Evolutionary conservation across 1,284 basidiomycete species (phyloP), one percentile per base, ranked within the genome.

Genomic region (Cutaneotrichosporon sp.): DNA sequence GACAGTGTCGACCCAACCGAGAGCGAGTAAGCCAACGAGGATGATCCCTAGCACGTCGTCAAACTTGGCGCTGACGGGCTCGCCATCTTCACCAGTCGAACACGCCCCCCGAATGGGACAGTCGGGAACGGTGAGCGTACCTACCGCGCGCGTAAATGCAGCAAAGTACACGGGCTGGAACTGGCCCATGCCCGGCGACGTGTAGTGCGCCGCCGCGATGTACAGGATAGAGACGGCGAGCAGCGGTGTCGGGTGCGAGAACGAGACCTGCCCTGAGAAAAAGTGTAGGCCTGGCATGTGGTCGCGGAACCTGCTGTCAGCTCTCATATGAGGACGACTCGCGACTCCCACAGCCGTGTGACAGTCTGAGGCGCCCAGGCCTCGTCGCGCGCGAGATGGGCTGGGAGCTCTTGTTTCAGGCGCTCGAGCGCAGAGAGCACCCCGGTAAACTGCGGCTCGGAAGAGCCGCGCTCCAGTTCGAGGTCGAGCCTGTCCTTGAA

Each of bases 201-300:
- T 66, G 30, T 63, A 60, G 57, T 70, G 69, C 21, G 64, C 66
- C 4, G 69, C 57, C 2, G 66, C 64, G 18, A 70, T 66, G 18
- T 68, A 65, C 8, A 70, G 64, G 49, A 70, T 68, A 6, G 69
- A 62, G 4, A 66, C 69, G 9, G 69, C 66, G 8, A 70, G 65
- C 3, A 70, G 62, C 6, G 66, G 69, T 4, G 69, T 64, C 5
- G 69, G 69, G 30, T 68, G 55, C 6, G 49, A 51, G 50, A 70
- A 70, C n/a, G 69, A 70, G 32, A 70, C 69, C 36, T 67, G 64
- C n/a, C 66, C 65, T 3, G 63, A 63, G 46, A 70, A 63, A 57
- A 70, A 70, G 58, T 70, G 69, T 31, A 70, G 49, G 1, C 69
- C 69, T 4, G 69, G 69, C 69, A 70, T 70, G 53, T 70, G 62